These are phyloP conservation scores for Cyclospora cayetanensis DNA, from an alignment of 169 alveolate genomes.

Conservation along the genomic window DNA sequence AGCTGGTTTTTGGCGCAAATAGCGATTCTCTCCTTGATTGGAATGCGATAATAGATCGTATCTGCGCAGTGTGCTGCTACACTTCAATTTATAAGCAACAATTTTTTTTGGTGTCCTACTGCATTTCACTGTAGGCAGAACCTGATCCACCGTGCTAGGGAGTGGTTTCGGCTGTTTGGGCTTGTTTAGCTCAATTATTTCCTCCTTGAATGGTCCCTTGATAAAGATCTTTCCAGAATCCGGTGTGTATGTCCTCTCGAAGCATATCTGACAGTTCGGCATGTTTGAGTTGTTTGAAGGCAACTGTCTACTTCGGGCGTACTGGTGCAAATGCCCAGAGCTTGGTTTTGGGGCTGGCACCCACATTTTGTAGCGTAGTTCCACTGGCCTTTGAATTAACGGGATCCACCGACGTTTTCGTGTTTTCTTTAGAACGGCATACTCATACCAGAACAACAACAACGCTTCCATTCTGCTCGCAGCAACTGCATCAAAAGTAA, in stretches of 20 bases:
- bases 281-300: background rate
- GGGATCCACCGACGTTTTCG: background rate
- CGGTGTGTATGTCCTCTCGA: conserved; percentile 21
- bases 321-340: conserved; percentile 71
- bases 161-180: background rate
- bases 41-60: background rate
- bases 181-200: background rate
- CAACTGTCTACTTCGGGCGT: background rate
- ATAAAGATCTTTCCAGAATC: background rate
- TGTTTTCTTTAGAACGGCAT: background rate
- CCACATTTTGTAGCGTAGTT: conserved; percentile 57
- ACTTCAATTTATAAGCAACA: too few species aligned
- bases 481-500: background rate
- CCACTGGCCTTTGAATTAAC: conserved; percentile 63
- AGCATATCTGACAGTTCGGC: conserved; percentile 1
- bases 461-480: background rate
- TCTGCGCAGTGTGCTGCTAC: background rate
- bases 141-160: conserved; percentile 2
- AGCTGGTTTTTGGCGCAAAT: conserved; percentile 12
- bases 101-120: too few species aligned
- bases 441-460: conserved; percentile 15
- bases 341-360: conserved; percentile 34
- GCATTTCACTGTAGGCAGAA: conserved; percentile 34
- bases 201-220: conserved; percentile 14
- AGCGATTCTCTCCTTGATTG: background rate